phyloP scores from a whole-genome alignment of 306 rosid species.

The Vigna nakashimae region DNA sequence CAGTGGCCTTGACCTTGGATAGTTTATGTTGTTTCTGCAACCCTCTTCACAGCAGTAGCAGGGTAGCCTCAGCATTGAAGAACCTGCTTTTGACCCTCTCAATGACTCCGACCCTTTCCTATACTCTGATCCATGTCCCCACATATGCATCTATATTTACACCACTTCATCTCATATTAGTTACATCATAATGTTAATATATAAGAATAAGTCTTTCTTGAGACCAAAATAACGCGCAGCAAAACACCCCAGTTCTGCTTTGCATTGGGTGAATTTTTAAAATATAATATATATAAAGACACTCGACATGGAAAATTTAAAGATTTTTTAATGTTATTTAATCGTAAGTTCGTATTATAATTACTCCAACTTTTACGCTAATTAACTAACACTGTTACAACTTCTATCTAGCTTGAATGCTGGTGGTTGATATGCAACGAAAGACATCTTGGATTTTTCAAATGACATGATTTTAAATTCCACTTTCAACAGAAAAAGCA shows the following conservation, averaged over 20 bases:
- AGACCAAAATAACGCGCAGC: too few species aligned
- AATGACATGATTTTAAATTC: background rate
- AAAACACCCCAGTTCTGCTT: background rate
- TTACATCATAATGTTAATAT: background rate
- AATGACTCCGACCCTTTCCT: constrained; percentile 75
- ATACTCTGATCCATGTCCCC: constrained; percentile 85
- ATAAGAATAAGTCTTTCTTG: background rate
- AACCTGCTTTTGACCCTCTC: constrained; percentile 66
- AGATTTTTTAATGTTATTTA: background rate
- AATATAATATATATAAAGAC: background rate
- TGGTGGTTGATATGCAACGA: background rate
- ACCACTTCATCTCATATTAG: background rate
- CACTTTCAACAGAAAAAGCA: background rate
- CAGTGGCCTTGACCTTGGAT: constrained; percentile 68
- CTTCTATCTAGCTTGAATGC: too few species aligned
- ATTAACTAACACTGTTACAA: too few species aligned
- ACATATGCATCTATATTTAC: constrained; percentile 72
- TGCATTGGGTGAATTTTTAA: background rate
- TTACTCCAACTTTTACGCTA: too few species aligned
- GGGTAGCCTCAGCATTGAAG: constrained; percentile 64
- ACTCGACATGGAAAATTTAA: too few species aligned
- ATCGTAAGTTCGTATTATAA: too few species aligned
- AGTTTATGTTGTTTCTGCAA: constrained; percentile 70
- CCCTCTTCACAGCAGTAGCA: constrained; percentile 86
- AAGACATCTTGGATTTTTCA: background rate